Evolutionary conservation across 371 early-diverging fungal genomes (phyloP).

Genomic region (Catenaria anguillulae): DNA sequence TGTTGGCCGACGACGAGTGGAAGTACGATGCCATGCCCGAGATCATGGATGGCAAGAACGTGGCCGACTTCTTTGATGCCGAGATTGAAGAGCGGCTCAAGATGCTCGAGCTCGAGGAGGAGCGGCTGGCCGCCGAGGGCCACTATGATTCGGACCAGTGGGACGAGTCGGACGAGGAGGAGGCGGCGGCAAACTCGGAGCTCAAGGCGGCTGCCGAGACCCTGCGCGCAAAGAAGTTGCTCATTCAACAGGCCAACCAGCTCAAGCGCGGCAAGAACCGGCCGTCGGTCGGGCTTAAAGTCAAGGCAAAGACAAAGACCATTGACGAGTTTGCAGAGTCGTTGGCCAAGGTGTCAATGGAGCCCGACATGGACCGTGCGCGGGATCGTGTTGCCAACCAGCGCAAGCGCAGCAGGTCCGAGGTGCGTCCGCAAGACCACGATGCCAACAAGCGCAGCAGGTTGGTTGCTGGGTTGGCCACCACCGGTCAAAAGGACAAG

Average conservation of each 20-base stretch:
- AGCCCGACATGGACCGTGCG: background rate
- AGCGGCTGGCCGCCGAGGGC: constrained; percentile 79
- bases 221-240: constrained; percentile 68
- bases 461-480: background rate
- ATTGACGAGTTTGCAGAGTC: background rate
- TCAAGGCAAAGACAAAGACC: background rate
- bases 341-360: background rate
- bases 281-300: constrained; percentile 14
- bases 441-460: constrained; percentile 1
- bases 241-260: constrained; percentile 60
- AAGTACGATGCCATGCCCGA: constrained; percentile 98
- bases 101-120: constrained; percentile 94
- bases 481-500: constrained; percentile 27
- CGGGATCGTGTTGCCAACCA: background rate
- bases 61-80: constrained; percentile 97
- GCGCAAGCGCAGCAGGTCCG: constrained; percentile 1
- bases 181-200: constrained; percentile 54
- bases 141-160: constrained; percentile 75
- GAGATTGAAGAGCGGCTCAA: constrained; percentile 93
- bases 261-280: constrained; percentile 52
- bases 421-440: background rate
- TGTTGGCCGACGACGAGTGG: constrained; percentile 54
- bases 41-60: constrained; percentile 98
- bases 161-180: constrained; percentile 32
- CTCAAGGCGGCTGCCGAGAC: constrained; percentile 44